A percentile compares a stretch with the other conserved stretches of the same genome.
Conservation (phyloP, 2,329 filamentous ascomycete species). For the Colletotrichum abscissum region DNA sequence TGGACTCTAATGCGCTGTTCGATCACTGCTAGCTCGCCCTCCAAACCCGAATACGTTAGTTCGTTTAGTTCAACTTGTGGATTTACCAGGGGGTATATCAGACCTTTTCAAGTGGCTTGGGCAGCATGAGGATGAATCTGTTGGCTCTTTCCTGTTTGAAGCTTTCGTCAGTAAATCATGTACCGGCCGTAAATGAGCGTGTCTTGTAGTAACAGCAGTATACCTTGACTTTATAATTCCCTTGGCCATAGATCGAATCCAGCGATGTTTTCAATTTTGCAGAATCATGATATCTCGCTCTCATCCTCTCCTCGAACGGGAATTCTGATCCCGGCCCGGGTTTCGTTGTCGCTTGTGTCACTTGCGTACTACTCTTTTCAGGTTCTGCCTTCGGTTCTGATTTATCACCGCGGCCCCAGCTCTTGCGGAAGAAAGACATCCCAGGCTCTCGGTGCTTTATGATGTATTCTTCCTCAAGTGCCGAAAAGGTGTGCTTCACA, state of each 20-base stretch:
- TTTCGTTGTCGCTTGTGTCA: neutral
- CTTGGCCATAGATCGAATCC: constrained; percentile 7
- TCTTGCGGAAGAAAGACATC: neutral
- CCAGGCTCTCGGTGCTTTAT: neutral
- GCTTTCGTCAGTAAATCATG: neutral
- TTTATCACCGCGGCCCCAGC: neutral
- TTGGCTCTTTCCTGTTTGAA: neutral
- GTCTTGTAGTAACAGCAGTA: neutral
- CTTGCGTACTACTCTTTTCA: neutral
- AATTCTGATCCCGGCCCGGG: neutral
- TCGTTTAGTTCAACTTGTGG: neutral
- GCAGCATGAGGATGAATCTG: constrained; percentile 7
- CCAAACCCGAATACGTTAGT: neutral
- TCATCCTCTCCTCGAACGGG: neutral
- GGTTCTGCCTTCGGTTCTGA: neutral
- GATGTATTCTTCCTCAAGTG: too few relatives aligned
- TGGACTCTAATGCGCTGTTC: constrained; percentile 3
- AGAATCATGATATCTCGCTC: constrained; percentile 6
- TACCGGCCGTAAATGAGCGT: neutral
- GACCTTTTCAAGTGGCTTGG: neutral
- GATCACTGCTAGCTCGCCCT: constrained; percentile 4
- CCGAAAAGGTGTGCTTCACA: neutral
- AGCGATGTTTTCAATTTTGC: constrained; percentile 1
- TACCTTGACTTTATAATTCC: constrained; percentile 11
- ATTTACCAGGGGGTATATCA: neutral